Percentiles rank a stretch among this genome's conserved stretches.
Conservation (phyloP, 2,329 filamentous ascomycete species). For the Zarea fungicola region DNA sequence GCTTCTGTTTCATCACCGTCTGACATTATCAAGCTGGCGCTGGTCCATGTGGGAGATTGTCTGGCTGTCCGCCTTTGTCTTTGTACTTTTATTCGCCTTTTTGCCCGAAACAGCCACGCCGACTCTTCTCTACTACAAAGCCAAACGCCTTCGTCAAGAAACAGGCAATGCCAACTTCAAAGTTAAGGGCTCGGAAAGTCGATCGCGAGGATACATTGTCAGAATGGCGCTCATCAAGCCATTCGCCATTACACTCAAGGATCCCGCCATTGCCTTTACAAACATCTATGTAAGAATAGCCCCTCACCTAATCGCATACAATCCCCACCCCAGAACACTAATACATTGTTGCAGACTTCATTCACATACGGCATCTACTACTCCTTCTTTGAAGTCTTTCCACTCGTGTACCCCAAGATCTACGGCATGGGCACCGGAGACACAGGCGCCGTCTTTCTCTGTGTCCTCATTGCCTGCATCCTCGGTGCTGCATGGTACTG, state of each 20-base stretch:
- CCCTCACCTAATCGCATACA: not conserved
- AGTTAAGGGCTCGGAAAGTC: slow-evolving; percentile 47
- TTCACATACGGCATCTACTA: slow-evolving; percentile 39
- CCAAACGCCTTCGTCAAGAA: slow-evolving; percentile 46
- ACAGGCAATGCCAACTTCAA: slow-evolving; percentile 49
- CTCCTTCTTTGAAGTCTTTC: too few relatives aligned
- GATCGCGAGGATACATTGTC: slow-evolving; percentile 29
- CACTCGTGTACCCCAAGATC: too few relatives aligned
- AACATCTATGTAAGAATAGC: slow-evolving; percentile 29
- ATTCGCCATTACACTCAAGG: slow-evolving; percentile 30
- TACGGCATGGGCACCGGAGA: too few relatives aligned
- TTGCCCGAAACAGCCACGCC: slow-evolving; percentile 52
- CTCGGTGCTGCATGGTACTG: too few relatives aligned
- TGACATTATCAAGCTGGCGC: slow-evolving; percentile 33
- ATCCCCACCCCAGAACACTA: not conserved
- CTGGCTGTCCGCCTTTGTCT: slow-evolving; percentile 28
- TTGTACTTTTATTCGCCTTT: slow-evolving; percentile 45
- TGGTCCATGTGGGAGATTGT: slow-evolving; percentile 37
- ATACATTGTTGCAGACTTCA: slow-evolving; percentile 19
- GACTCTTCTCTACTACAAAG: slow-evolving; percentile 51
- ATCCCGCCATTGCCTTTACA: slow-evolving; percentile 38
- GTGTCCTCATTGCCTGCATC: too few relatives aligned
- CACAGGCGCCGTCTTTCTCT: too few relatives aligned
- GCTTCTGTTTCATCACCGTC: not conserved
- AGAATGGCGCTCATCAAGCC: too few relatives aligned